Conservation (phyloP, 2,329 filamentous ascomycete species). For the Aspergillus chevalieri region DNA sequence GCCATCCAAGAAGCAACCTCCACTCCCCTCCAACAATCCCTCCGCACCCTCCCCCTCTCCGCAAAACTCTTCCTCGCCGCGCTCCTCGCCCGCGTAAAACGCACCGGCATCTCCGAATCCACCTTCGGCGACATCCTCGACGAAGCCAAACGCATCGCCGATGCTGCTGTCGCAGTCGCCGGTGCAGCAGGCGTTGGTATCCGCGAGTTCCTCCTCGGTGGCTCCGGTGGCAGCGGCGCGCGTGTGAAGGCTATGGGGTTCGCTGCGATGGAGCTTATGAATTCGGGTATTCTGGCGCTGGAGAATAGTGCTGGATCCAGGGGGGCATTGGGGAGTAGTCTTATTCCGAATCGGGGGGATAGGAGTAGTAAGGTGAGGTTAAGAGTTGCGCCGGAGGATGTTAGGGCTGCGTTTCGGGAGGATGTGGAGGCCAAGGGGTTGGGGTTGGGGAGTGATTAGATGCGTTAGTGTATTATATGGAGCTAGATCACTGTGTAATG, state of each 20-base stretch:
- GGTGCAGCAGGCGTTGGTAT: slow-evolving; percentile 54
- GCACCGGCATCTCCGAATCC: slow-evolving; percentile 81
- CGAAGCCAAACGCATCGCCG: slow-evolving; percentile 66
- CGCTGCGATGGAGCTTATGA: slow-evolving; percentile 75
- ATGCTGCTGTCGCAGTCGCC: slow-evolving; percentile 35
- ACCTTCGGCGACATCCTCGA: slow-evolving; percentile 84
- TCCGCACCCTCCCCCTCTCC: slow-evolving; percentile 72
- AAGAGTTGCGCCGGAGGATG: slow-evolving; percentile 82
- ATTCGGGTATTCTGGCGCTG: slow-evolving; percentile 79
- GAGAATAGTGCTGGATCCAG: slow-evolving; percentile 46
- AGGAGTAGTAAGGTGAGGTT: slow-evolving; percentile 81
- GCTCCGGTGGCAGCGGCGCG: slow-evolving; percentile 32
- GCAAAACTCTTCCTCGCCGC: slow-evolving; percentile 82
- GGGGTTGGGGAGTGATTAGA: slow-evolving; percentile 50
- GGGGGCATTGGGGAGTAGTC: slow-evolving; percentile 29
- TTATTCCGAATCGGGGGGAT: slow-evolving; percentile 62
- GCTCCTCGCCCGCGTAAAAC: slow-evolving; percentile 68
- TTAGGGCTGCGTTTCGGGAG: slow-evolving; percentile 79
- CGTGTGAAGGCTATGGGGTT: slow-evolving; percentile 57
- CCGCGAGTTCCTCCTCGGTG: slow-evolving; percentile 53
- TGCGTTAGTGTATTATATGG: neutral
- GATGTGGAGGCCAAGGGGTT: slow-evolving; percentile 80
- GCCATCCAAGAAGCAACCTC: slow-evolving; percentile 94
- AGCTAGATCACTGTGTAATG: neutral
- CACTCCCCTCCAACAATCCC: slow-evolving; percentile 82